Evolutionary conservation across 306 rosid species (phyloP).

Genomic region (Castanea mollissima): DNA sequence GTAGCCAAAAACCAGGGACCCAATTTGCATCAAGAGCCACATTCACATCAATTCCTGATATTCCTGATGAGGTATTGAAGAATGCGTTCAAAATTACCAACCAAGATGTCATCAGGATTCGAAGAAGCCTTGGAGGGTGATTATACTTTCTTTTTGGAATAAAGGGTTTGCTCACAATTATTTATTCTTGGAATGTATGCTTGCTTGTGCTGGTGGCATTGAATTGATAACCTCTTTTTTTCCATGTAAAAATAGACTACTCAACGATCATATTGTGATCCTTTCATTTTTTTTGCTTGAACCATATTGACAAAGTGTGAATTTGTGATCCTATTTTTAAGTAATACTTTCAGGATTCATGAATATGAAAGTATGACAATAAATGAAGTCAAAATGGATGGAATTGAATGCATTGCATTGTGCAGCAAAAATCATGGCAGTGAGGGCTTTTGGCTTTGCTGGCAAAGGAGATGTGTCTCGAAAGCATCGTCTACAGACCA

Average conservation of each 20-base stretch:
- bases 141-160: not conserved
- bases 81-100: constrained; percentile 44
- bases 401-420: not conserved
- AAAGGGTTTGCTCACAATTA: not conserved
- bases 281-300: not conserved
- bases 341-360: not conserved
- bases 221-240: not conserved
- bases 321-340: not conserved
- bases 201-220: constrained; percentile 3
- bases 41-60: constrained; percentile 42
- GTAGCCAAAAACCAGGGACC: constrained; percentile 67
- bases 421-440: not conserved
- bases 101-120: constrained; percentile 37
- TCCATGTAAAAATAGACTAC: not conserved
- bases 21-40: constrained; percentile 46
- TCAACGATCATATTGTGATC: not conserved
- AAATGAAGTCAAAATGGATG: not conserved
- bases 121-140: constrained; percentile 47
- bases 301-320: not conserved
- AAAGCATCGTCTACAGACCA: too few relatives aligned
- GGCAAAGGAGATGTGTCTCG: too few relatives aligned
- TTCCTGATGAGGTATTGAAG: constrained; percentile 27
- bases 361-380: not conserved
- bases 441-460: too few relatives aligned
- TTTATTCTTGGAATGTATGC: not conserved